Percentiles rank a stretch among this genome's conserved stretches.
These are phyloP conservation scores for Talaromyces trachyspermus DNA, from an alignment of 495 filamentous ascomycete genomes.

Conservation along the genomic window DNA sequence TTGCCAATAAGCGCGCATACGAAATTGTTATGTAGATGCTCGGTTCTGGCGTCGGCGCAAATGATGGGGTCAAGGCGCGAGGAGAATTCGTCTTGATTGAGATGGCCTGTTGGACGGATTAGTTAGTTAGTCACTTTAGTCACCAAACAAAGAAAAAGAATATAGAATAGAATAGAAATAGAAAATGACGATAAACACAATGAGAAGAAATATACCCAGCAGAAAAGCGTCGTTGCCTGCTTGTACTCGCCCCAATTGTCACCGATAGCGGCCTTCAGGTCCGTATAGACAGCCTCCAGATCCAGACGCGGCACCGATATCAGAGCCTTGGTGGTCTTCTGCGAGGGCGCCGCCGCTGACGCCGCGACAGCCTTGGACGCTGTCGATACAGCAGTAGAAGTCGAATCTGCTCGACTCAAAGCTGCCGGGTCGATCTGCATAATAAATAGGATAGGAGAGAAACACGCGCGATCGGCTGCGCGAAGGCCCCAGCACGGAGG, in stretches of 20 bases:
- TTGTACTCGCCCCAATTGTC: conserved; percentile 90
- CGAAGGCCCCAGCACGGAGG: conserved; percentile 30
- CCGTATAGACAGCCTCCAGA: conserved; percentile 80
- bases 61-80: conserved; percentile 66
- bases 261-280: conserved; percentile 70
- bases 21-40: conserved; percentile 88
- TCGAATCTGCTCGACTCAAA: conserved; percentile 61
- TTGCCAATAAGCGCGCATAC: conserved; percentile 81
- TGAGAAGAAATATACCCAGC: conserved; percentile 49
- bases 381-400: conserved; percentile 51
- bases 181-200: conserved; percentile 2
- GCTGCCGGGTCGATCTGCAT: conserved; percentile 88
- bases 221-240: conserved; percentile 67
- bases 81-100: conserved; percentile 79
- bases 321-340: conserved; percentile 48
- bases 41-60: conserved; percentile 59
- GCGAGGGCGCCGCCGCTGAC: conserved; percentile 38
- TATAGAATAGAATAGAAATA: neutral
- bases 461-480: conserved; percentile 38
- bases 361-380: conserved; percentile 54
- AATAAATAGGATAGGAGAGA: conserved; percentile 13
- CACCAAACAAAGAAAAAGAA: neutral
- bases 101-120: conserved; percentile 49
- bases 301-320: conserved; percentile 80
- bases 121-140: neutral